A percentile compares a stretch with the other conserved stretches of the same genome.
These are phyloP conservation scores for Fusarium austroafricanum DNA, from an alignment of 2,329 filamentous ascomycete genomes.

Conservation along the genomic window DNA sequence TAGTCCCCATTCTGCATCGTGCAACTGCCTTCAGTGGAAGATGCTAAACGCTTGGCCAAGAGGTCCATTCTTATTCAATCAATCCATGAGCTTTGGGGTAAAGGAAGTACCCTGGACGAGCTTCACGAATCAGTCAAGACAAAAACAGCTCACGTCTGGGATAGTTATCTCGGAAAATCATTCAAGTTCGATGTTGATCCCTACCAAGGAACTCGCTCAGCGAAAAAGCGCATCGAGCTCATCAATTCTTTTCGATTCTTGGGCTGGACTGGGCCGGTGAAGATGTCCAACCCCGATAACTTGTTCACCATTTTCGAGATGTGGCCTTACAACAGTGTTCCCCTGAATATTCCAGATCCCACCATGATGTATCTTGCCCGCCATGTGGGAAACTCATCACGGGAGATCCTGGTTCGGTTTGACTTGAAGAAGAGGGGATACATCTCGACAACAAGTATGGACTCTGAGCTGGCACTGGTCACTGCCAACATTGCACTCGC, in stretches of 20 bases:
- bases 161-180: slow-evolving; percentile 69
- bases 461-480: slow-evolving; percentile 89
- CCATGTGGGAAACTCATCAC: slow-evolving; percentile 72
- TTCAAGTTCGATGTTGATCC: slow-evolving; percentile 89
- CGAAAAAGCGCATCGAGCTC: slow-evolving; percentile 73
- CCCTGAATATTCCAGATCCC: slow-evolving; percentile 63
- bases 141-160: slow-evolving; percentile 73
- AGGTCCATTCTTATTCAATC: slow-evolving; percentile 85
- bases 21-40: slow-evolving; percentile 71
- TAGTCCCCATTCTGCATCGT: slow-evolving; percentile 91
- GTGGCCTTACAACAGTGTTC: slow-evolving; percentile 70
- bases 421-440: slow-evolving; percentile 94
- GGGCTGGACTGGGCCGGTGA: slow-evolving; percentile 80
- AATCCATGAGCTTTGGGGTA: slow-evolving; percentile 91
- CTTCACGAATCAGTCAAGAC: slow-evolving; percentile 74
- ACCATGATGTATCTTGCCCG: slow-evolving; percentile 77
- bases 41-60: slow-evolving; percentile 74
- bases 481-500: slow-evolving; percentile 92
- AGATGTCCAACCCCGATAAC: slow-evolving; percentile 78
- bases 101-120: slow-evolving; percentile 71
- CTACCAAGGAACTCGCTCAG: slow-evolving; percentile 79
- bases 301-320: slow-evolving; percentile 87
- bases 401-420: slow-evolving; percentile 77
- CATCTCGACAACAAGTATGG: slow-evolving; percentile 97
- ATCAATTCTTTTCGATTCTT: slow-evolving; percentile 87